Evolutionary conservation across 73 alveolate species (phyloP).

Genomic region (Tetrahymena malaccensis): DNA sequence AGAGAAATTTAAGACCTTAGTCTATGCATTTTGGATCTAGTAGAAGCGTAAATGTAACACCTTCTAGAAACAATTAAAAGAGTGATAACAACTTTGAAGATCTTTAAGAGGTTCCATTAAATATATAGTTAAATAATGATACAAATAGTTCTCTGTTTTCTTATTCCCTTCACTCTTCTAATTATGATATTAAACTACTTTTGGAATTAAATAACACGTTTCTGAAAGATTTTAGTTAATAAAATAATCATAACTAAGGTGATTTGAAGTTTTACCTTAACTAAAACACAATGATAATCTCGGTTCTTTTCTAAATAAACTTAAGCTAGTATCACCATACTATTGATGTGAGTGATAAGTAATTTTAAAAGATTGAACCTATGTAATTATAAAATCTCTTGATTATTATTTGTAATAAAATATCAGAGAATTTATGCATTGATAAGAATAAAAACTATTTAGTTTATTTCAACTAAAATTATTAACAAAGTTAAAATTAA

Average conservation of each 20-base stretch:
- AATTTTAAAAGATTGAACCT: background rate
- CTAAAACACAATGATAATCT: background rate
- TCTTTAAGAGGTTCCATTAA: background rate
- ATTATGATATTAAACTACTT: background rate
- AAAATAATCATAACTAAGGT: background rate
- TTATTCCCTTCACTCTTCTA: background rate
- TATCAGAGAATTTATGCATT: too few relatives aligned
- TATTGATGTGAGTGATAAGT: background rate
- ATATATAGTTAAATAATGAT: too few relatives aligned
- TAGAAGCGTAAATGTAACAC: background rate
- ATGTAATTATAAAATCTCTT: background rate
- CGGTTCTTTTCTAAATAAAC: background rate
- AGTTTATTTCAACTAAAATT: background rate
- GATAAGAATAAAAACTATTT: background rate
- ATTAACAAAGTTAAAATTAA: background rate
- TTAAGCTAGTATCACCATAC: background rate
- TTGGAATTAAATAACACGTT: background rate
- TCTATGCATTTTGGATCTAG: background rate
- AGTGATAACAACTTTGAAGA: background rate
- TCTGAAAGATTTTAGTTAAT: background rate
- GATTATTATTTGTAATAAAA: background rate
- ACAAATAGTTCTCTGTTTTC: background rate
- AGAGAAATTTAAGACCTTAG: background rate
- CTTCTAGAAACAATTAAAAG: background rate
- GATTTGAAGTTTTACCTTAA: background rate